phyloP scores from a whole-genome alignment of 345 rosid genomes.

The Carallia pectinifolia region DNA sequence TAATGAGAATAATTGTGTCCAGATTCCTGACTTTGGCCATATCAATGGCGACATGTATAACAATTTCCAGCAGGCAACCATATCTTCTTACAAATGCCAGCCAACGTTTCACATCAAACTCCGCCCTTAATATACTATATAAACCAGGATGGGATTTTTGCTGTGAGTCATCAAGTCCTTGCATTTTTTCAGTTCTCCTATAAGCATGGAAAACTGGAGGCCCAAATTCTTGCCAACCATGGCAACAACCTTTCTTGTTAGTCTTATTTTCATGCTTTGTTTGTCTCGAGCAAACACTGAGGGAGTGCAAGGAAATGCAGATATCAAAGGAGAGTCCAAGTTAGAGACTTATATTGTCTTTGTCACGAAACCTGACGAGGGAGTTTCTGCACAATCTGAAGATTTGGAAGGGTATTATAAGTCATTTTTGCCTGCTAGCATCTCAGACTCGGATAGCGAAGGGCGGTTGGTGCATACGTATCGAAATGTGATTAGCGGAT shows the following conservation, averaged over 20 bases:
- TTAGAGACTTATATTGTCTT: constrained; percentile 36
- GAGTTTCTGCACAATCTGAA: not conserved
- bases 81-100: too few relatives aligned
- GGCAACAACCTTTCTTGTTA: constrained; percentile 10
- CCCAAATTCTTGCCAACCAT: constrained; percentile 3
- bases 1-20: too few relatives aligned
- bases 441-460: constrained; percentile 14
- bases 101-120: too few relatives aligned
- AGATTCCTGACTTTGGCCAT: too few relatives aligned
- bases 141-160: constrained; percentile 6
- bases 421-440: constrained; percentile 33
- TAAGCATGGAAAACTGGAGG: constrained; percentile 14
- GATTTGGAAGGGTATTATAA: constrained; percentile 31
- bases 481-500: constrained; percentile 39
- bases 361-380: constrained; percentile 24
- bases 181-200: not conserved
- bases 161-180: not conserved
- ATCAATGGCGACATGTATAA: too few relatives aligned
- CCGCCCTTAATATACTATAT: not conserved
- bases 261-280: constrained; percentile 19
- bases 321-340: not conserved
- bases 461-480: constrained; percentile 37
- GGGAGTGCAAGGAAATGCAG: not conserved
- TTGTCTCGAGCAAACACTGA: constrained; percentile 15
- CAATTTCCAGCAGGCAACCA: too few relatives aligned